These are phyloP conservation scores for Zymoseptoria brevis DNA, from an alignment of 2,329 filamentous ascomycete species.

Conservation along the genomic window DNA sequence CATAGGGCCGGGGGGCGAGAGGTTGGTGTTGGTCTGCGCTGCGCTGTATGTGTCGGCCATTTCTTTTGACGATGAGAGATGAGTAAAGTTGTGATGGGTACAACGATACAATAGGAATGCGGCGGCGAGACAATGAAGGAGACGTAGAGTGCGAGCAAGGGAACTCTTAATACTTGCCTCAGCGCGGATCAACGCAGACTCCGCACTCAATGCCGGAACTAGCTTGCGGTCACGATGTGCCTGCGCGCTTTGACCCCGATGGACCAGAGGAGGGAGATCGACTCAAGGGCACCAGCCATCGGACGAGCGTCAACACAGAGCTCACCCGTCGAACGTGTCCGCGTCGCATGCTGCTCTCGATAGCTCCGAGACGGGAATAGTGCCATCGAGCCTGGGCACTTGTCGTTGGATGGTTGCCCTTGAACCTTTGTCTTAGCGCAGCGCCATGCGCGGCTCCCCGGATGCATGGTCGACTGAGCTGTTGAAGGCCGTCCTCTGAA, in stretches of 20 bases:
- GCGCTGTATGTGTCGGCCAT: conserved; percentile 18
- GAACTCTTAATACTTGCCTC: conserved; percentile 9
- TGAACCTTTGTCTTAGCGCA: conserved; percentile 8
- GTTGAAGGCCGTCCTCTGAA: not conserved
- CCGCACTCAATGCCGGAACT: conserved; percentile 10
- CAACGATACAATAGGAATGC: not conserved
- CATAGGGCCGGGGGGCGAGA: conserved; percentile 25
- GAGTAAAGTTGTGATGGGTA: not conserved
- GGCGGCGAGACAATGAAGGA: conserved; percentile 2
- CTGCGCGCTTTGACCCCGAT: conserved; percentile 10
- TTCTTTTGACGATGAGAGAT: not conserved
- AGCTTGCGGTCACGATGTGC: conserved; percentile 7
- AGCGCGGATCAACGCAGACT: conserved; percentile 11
- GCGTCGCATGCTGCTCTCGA: conserved; percentile 7
- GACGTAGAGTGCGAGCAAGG: conserved; percentile 7
- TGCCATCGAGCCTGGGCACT: conserved; percentile 11
- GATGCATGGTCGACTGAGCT: conserved; percentile 7
- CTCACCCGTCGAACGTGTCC: conserved; percentile 1
- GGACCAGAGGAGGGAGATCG: conserved; percentile 6
- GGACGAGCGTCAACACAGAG: conserved; percentile 8
- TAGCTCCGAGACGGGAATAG: conserved; percentile 20
- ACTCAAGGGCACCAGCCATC: conserved; percentile 5
- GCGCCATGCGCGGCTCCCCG: conserved; percentile 10
- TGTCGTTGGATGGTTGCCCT: conserved; percentile 17
- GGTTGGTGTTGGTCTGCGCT: conserved; percentile 22